phyloP scores from a whole-genome alignment of 2,329 filamentous ascomycete species.

The Phialophora macrospora region DNA sequence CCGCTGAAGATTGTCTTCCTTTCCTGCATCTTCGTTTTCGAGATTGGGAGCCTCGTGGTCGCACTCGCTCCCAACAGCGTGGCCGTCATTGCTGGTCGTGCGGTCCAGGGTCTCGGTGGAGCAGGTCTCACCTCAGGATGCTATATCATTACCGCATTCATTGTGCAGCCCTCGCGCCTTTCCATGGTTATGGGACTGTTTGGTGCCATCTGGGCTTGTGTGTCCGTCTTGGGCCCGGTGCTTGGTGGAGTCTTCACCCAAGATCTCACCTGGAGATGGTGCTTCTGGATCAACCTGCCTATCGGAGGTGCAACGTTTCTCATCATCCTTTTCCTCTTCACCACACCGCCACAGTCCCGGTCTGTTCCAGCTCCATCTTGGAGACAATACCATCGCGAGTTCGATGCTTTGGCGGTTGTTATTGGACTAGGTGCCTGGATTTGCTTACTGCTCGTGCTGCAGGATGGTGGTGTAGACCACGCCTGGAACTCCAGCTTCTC shows the following conservation, averaged over 20 bases:
- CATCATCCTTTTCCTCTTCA: slow-evolving; percentile 40
- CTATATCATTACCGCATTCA: too few species aligned
- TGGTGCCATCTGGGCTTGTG: too few species aligned
- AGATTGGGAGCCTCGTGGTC: too few species aligned
- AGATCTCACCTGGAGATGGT: slow-evolving; percentile 45
- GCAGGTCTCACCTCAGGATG: too few species aligned
- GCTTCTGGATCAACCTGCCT: slow-evolving; percentile 60
- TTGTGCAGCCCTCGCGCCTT: too few species aligned
- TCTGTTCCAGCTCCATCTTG: neutral
- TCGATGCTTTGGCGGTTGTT: slow-evolving; percentile 53
- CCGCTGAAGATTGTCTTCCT: too few species aligned
- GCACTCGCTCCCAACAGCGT: too few species aligned
- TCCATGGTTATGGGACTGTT: too few species aligned
- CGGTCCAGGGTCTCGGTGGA: too few species aligned
- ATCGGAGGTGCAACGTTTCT: slow-evolving; percentile 46
- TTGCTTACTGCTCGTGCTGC: slow-evolving; percentile 60
- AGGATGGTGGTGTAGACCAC: slow-evolving; percentile 61
- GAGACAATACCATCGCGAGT: neutral
- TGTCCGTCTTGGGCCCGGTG: slow-evolving; percentile 38
- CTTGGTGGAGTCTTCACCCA: slow-evolving; percentile 42
- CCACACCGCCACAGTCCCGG: slow-evolving; percentile 33
- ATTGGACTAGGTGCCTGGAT: slow-evolving; percentile 59
- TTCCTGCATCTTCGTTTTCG: too few species aligned
- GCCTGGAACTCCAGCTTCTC: slow-evolving; percentile 57
- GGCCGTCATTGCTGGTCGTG: too few species aligned